Base-by-base conservation (phyloP, 202 grass and related monocot species). In the Saccharum hybrid region DNA sequence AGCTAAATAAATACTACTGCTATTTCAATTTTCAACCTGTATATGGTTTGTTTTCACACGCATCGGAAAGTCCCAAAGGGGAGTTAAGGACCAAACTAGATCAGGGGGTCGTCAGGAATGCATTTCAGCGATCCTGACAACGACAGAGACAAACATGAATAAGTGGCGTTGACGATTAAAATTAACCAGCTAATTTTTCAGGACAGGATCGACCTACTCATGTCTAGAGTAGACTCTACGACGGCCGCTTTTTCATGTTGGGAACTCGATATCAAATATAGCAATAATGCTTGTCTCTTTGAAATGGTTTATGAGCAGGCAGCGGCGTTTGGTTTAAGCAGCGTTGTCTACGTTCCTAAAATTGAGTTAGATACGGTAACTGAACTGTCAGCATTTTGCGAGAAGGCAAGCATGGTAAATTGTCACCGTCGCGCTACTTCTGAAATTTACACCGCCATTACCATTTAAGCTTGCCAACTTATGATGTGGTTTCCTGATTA, bases 331-430 rank as follows among this genome's bases (percentile, higher is more conserved):
- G 92, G 90, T 78, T 89, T 94, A 71, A 94, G 81, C 80, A 98
- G 92, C 30, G 61, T 95, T 2, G 92, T 95, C 9, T 85, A 90
- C 8, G 85, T 95, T 16, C 92, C 95, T 3, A 90, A 90, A 71
- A 72, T 95, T 13, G 71, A 95, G 71, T 42, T 90, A 74, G 85
- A 90, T 3, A 98, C 92, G 36, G 88, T 98, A 33, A 68, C 77
- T 37, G 87, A 88, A 2, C 81, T 98, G 7, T 98, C 88, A 26
- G 84, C 82, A 60, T 95, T 98, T 69, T 98, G 89, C 21, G 88
- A 93, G n/a, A 98, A 98, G 71, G 90, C 92, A 26, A 98, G 85
- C 92, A 90, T 91, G 90, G 95, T 98, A 84, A 93, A 31, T 59
- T 63, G 23, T 40, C 19, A 76, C 1, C 12, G 2, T 6, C 1